Percentiles rank a stretch among this genome's conserved stretches.
Conservation (phyloP, 495 filamentous ascomycete genomes). For the Aspergillus bertholletiae region DNA sequence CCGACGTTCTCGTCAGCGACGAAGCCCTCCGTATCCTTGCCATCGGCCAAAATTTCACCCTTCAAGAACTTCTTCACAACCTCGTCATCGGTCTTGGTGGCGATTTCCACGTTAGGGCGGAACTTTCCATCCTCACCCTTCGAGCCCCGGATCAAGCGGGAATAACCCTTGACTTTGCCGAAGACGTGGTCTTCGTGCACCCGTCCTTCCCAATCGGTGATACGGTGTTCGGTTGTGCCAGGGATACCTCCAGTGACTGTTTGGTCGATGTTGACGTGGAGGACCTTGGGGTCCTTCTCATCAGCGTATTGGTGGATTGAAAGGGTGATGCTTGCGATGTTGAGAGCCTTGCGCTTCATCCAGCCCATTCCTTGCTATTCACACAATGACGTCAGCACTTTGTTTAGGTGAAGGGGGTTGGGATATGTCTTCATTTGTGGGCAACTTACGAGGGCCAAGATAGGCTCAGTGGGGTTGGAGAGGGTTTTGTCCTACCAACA, state of each 20-base stretch:
- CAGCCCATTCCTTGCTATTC: constrained; percentile 78
- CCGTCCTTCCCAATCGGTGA: constrained; percentile 65
- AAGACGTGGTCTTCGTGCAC: constrained; percentile 80
- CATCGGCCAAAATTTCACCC: constrained; percentile 38
- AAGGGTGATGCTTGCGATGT: constrained; percentile 69
- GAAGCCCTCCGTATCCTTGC: constrained; percentile 32
- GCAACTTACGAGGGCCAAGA: constrained; percentile 59
- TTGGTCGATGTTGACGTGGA: constrained; percentile 82
- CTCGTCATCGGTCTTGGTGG: constrained; percentile 33
- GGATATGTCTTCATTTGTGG: background rate
- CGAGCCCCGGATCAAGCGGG: constrained; percentile 46
- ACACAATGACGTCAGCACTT: background rate
- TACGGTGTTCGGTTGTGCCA: constrained; percentile 68
- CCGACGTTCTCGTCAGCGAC: constrained; percentile 37
- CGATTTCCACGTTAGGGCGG: constrained; percentile 30
- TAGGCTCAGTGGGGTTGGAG: constrained; percentile 66
- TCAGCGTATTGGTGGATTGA: constrained; percentile 60
- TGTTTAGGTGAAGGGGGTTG: background rate
- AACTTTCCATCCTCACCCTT: constrained; percentile 33
- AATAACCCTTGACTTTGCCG: constrained; percentile 62
- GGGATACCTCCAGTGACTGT: constrained; percentile 69
- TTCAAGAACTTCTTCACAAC: constrained; percentile 45
- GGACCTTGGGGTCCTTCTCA: constrained; percentile 35
- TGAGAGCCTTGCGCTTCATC: constrained; percentile 74
- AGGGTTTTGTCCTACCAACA: constrained; percentile 68